phyloP scores from a whole-genome alignment of 305 asterid species.

The Salvia sclarea region DNA sequence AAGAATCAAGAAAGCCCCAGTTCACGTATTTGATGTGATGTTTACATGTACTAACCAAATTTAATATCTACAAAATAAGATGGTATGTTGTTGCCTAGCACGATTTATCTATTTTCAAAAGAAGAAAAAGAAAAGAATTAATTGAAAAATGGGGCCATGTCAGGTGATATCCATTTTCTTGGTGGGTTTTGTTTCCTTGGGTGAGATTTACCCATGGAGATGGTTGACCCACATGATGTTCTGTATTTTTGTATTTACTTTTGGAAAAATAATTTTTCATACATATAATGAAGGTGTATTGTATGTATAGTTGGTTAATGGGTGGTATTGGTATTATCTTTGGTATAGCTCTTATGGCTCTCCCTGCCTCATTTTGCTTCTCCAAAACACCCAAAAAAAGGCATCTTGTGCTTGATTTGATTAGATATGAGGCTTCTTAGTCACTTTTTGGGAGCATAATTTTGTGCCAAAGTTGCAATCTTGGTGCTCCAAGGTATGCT shows the following conservation, averaged over 20 bases:
- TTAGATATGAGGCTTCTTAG: conserved; percentile 25
- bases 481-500: conserved; percentile 33
- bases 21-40: background rate
- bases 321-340: conserved; percentile 19
- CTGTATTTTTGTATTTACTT: background rate
- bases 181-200: conserved; percentile 2
- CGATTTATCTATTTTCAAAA: background rate
- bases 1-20: no score
- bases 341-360: conserved; percentile 20
- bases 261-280: background rate
- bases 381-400: conserved; percentile 16
- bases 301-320: background rate
- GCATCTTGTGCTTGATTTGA: background rate
- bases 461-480: conserved; percentile 36
- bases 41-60: background rate
- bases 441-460: conserved; percentile 34
- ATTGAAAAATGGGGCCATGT: conserved; percentile 5
- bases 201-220: background rate
- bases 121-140: background rate
- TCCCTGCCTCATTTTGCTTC: conserved; percentile 25
- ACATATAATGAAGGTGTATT: background rate
- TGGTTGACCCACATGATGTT: conserved; percentile 26
- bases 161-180: conserved; percentile 1
- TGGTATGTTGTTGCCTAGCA: background rate
- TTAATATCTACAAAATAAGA: background rate